Base-by-base conservation (phyloP, 2,329 filamentous ascomycete genomes). In the Acrodontium crateriforme region DNA sequence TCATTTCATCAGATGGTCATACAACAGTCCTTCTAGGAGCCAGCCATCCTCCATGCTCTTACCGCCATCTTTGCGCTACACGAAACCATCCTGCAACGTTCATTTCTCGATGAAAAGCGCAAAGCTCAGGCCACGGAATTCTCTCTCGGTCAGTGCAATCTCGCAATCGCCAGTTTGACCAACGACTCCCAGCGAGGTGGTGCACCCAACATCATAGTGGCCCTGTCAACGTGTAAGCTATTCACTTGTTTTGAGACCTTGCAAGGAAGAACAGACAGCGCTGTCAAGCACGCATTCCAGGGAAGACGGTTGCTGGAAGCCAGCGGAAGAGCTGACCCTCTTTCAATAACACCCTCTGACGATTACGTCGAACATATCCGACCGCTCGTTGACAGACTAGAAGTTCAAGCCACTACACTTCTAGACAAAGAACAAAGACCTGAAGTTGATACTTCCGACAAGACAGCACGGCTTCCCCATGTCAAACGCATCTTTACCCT, bases 161-260 rank as follows among this genome's bases (percentile, higher is more conserved):
- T 38, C 26, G 46, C 47, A 7, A 51, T 51, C 13, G 31, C 42
- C 4, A 46, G 42, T 23, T 32, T 50, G 15, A 49, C 47, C 4
- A 36, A 36, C 13, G 15, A 46, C 22, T 45, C 41, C 16, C 29
- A 41, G 11, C n/a, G n/a, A n/a, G n/a, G n/a, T n/a, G n/a, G n/a
- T n/a, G n/a, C n/a, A n/a, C n/a, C n/a, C n/a, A n/a, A n/a, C n/a
- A n/a, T n/a, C n/a, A n/a, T n/a, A n/a, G 31, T 50, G 10, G 43
- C 45, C 9, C 31, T 51, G 16, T 47, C 42, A 9, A 49, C 47
- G 2, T 51, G 47, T 29, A 45, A 50, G 5, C 38, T 51, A 8
- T 51, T 50, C 22, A 51, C 47, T 5, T 49, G 46, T 30, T 49
- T 51, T 25, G 47, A 51, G 31, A 41, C 47, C 6, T 45, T 50